Evolutionary conservation across 1,284 basidiomycete species (phyloP), one percentile per base, ranked within the genome.

Genomic region (Tylopilus orsonianus): DNA sequence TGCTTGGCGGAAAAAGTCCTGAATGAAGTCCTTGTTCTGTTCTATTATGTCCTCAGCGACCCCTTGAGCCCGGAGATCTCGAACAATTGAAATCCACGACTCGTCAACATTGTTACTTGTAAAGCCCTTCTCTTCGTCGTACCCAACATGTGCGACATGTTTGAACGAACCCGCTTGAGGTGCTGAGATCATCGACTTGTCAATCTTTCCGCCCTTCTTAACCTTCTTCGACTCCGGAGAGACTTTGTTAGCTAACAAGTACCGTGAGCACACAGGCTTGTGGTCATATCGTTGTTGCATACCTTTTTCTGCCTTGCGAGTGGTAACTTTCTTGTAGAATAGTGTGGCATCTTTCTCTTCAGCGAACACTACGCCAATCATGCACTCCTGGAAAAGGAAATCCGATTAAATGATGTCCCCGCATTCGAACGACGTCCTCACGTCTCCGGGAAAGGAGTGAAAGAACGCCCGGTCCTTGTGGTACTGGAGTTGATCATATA

Each of bases 141-240:
- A 97, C 20, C 94, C 94, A 90, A 99, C 97, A 65, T 97, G 95
- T 0, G 90, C 93, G 37, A 97, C 80, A 64, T 98, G 95, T 56
- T 84, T 80, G 75, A 97, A 97, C 4, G 88, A 88, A 16, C 85
- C 87, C 2, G 71, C 65, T 14, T 82, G 81, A 1, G 95, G 94
- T 0, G 78, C 88, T 10, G 91, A 93, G 47, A 97, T 97, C 76
- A 90, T 81, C 1, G 90, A 88, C 70, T 97, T 97, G 72, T 94
- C 85, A 53, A 96, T 87, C 66, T 84, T 87, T 41, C 86, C 81
- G 8, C 79, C 76, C 49, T 78, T 81, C 9, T 70, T 60, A 2
- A 66, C 50, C 55, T 76, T 79, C 61, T 76, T 79, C 71, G 85
- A 85, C 68, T 85, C 83, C 1, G 77, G 58, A 14, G 77, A 58